phyloP scores from a whole-genome alignment of 2,329 filamentous ascomycete species.

The Diaporthe ilicicola region DNA sequence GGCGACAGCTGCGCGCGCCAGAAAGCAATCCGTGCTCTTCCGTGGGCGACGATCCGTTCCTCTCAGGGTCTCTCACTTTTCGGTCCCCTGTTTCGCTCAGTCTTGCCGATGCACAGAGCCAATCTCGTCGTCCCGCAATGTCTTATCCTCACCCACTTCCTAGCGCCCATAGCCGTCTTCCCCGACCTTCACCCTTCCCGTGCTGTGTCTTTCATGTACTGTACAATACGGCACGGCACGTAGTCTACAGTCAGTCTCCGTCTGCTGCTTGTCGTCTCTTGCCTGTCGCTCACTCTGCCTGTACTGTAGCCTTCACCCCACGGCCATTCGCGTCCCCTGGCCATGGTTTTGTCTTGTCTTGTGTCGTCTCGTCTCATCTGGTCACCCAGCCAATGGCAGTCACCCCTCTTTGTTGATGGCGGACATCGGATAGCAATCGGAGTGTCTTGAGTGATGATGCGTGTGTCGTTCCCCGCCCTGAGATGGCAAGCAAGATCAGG shows the following conservation, averaged over 20 bases:
- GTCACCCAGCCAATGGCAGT: conserved; percentile 12
- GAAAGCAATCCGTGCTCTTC: conserved; percentile 13
- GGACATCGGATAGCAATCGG: not conserved
- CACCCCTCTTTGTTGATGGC: conserved; percentile 15
- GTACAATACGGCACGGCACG: not conserved
- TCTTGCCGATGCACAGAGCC: conserved; percentile 18
- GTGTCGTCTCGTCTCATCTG: not conserved
- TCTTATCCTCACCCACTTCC: conserved; percentile 13
- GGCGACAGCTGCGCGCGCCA: conserved; percentile 7
- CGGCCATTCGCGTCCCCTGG: no score
- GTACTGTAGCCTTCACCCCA: not conserved
- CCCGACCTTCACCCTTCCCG: conserved; percentile 23
- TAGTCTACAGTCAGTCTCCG: not conserved
- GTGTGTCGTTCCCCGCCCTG: not conserved
- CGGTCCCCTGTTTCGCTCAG: conserved; percentile 17
- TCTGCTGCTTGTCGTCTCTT: not conserved
- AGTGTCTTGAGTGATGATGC: not conserved
- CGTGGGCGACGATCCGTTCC: conserved; percentile 20
- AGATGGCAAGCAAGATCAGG: not conserved
- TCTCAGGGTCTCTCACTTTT: conserved; percentile 1
- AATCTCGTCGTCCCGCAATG: conserved; percentile 30
- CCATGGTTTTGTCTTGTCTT: not conserved
- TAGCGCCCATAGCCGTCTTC: conserved; percentile 23
- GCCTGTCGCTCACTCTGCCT: not conserved
- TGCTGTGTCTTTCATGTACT: not conserved